Evolutionary conservation across 2,329 filamentous ascomycete species (phyloP).

Genomic region (Monosporascus sp.): DNA sequence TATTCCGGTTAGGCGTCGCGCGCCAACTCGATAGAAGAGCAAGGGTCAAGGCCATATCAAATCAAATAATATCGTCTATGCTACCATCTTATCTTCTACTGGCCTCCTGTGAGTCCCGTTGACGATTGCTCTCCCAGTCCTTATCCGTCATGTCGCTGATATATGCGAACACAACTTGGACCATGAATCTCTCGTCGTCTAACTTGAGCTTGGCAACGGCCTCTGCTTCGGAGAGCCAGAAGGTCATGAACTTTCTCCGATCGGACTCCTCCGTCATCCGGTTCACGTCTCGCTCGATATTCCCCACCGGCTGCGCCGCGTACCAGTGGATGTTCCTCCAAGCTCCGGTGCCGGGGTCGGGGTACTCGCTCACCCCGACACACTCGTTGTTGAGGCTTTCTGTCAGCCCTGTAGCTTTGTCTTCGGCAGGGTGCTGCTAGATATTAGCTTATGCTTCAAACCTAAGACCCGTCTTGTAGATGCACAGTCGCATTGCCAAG

Average conservation of each 20-base stretch:
- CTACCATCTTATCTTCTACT: neutral
- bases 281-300: conserved; percentile 17
- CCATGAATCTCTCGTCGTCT: conserved; percentile 27
- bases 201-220: conserved; percentile 22
- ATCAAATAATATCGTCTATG: too few relatives aligned
- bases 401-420: conserved; percentile 19
- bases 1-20: too few relatives aligned
- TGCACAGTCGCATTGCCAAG: too few relatives aligned
- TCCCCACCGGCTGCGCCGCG: conserved; percentile 19
- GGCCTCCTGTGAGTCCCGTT: conserved; percentile 6
- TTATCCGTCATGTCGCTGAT: conserved; percentile 20
- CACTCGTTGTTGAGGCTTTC: conserved; percentile 22
- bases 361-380: conserved; percentile 25
- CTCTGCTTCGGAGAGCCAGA: conserved; percentile 22
- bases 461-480: too few relatives aligned
- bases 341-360: conserved; percentile 25
- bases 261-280: conserved; percentile 22
- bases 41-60: too few relatives aligned
- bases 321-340: conserved; percentile 21
- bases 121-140: conserved; percentile 19
- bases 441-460: too few relatives aligned
- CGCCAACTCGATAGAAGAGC: too few relatives aligned
- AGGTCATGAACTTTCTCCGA: conserved; percentile 23
- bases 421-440: conserved; percentile 13
- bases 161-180: conserved; percentile 21